Conservation (phyloP, 495 filamentous ascomycete species). For the Neurospora sublineolata region DNA sequence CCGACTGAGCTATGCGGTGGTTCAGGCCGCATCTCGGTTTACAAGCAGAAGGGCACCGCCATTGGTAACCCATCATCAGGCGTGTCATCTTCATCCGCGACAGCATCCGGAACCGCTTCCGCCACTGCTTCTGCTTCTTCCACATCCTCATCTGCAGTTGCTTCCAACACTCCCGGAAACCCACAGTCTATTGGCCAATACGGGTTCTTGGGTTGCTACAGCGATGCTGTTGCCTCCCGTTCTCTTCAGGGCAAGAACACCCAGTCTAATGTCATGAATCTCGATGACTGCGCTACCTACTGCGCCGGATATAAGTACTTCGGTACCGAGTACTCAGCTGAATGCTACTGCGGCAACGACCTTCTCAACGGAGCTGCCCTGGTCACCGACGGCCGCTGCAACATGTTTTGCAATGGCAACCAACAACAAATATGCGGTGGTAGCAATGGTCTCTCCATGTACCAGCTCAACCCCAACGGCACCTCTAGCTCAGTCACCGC, state of each 20-base stretch:
- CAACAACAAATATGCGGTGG: constrained; percentile 15
- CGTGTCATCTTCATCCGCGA: neutral
- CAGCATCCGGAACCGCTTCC: neutral
- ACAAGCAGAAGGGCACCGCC: constrained; percentile 5
- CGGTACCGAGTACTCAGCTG: constrained; percentile 22
- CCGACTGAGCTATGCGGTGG: constrained; percentile 4
- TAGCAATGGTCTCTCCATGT: constrained; percentile 21
- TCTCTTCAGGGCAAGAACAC: constrained; percentile 9
- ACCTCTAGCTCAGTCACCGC: constrained; percentile 2
- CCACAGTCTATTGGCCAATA: constrained; percentile 19
- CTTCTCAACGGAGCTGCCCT: constrained; percentile 14
- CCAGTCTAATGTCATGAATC: constrained; percentile 16
- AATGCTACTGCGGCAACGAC: constrained; percentile 28
- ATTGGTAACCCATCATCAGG: neutral
- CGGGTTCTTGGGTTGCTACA: constrained; percentile 24
- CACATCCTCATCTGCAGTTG: constrained; percentile 8
- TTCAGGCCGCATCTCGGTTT: constrained; percentile 3
- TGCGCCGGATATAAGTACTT: constrained; percentile 23
- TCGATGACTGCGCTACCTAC: constrained; percentile 22
- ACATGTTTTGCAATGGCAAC: constrained; percentile 20
- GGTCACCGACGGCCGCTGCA: constrained; percentile 20
- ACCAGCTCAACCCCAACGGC: constrained; percentile 10
- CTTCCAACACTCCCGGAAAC: constrained; percentile 13
- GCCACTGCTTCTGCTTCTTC: constrained; percentile 22
- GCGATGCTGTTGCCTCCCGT: constrained; percentile 16